phyloP scores from a whole-genome alignment of 805 yeast species.

The Brettanomyces naardenensis region DNA sequence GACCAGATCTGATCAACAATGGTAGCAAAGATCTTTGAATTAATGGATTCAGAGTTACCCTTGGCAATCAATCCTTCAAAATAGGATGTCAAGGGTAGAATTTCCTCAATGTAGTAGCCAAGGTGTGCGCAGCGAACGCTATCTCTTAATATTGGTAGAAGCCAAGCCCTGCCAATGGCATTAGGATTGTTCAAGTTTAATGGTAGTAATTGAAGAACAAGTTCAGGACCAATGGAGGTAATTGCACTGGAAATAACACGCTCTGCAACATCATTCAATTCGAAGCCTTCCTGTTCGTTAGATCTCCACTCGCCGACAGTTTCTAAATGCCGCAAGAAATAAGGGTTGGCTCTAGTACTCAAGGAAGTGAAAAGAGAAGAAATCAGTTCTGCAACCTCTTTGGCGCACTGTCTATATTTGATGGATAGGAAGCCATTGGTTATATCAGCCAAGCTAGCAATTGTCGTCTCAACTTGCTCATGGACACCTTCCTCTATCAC shows the following conservation, averaged over 20 bases:
- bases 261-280: conserved; percentile 69
- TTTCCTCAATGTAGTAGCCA: conserved; percentile 49
- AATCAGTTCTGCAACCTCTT: conserved; percentile 63
- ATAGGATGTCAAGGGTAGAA: conserved; percentile 57
- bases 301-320: conserved; percentile 84
- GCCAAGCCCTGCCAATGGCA: conserved; percentile 89
- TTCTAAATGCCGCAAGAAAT: conserved; percentile 55
- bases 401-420: conserved; percentile 68
- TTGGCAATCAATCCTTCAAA: conserved; percentile 42
- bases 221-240: conserved; percentile 78
- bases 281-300: conserved; percentile 60
- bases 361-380: conserved; percentile 56
- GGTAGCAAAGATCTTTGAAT: conserved; percentile 73
- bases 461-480: conserved; percentile 47
- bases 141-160: conserved; percentile 85
- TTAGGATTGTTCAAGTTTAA: conserved; percentile 59
- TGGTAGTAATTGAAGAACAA: conserved; percentile 67
- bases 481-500: conserved; percentile 39
- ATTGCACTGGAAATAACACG: conserved; percentile 73
- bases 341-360: conserved; percentile 61
- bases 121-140: conserved; percentile 67
- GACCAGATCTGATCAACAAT: conserved; percentile 91
- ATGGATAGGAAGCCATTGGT: conserved; percentile 55
- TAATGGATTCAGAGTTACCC: conserved; percentile 49
- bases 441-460: conserved; percentile 44